These are phyloP conservation scores for Solanum virginianum DNA, from an alignment of 257 asterid species.

Conservation along the genomic window DNA sequence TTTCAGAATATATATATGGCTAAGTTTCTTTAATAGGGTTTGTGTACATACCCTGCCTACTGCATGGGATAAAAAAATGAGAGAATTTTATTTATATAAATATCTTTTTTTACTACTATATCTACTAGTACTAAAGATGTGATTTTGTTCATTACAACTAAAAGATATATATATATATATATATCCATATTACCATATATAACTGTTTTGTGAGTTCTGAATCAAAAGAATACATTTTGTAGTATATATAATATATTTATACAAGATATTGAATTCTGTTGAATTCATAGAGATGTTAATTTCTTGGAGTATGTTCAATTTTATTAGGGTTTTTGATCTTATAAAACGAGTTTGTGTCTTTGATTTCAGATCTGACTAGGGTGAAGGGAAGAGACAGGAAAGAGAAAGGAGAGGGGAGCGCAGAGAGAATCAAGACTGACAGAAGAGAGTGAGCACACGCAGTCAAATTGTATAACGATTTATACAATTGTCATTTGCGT, in stretches of 20 bases:
- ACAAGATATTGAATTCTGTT: not conserved
- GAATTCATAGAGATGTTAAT: not conserved
- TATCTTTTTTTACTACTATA: not conserved
- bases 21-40: not conserved
- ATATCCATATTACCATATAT: not conserved
- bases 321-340: not conserved
- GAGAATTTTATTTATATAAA: not conserved
- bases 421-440: constrained; percentile 21
- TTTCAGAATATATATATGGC: not conserved
- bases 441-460: constrained; percentile 59
- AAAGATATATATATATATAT: not conserved
- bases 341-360: not conserved
- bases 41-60: not conserved
- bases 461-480: constrained; percentile 21
- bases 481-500: constrained; percentile 17
- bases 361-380: constrained; percentile 18
- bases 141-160: not conserved
- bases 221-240: not conserved
- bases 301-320: not conserved
- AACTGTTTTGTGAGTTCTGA: not conserved
- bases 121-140: not conserved
- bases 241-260: too few species aligned
- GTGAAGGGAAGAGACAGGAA: not conserved
- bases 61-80: not conserved
- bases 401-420: not conserved